Base-by-base conservation (phyloP, 352 stramenopile genomes). In the Phytopythium aichiense region DNA sequence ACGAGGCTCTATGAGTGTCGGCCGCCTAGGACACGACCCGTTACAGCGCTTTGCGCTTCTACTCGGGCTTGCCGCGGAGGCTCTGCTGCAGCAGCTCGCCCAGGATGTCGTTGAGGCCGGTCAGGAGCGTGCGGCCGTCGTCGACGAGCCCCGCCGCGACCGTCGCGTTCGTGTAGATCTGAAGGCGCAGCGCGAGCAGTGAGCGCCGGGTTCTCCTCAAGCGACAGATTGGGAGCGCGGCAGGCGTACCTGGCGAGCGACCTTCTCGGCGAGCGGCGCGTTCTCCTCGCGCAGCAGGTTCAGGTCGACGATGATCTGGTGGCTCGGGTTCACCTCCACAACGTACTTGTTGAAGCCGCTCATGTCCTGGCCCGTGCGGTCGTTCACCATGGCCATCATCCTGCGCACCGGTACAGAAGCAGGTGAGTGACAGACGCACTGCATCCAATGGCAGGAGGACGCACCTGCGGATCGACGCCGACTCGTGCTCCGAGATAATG, bases 401-500 rank as follows among this genome's bases (percentile, higher is more conserved):
- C 74, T 92, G 55, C 56, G 30, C n/a, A 61, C 9, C n/a, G 57
- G 7, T n/a, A 30, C 67, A 46, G n/a, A 37, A 40, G 8, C 13
- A 15, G 31, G 0, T 64, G 31, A 53, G 55, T 43, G 38, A 49
- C 43, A 28, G 22, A 50, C 2, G 16, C 22, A 13, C 25, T 20
- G 42, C 49, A 33, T 31, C 33, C 30, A 31, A 25, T 13, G 12
- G 31, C 16, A 51, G 23, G 2, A 58, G 22, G 9, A n/a, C 76
- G 56, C 81, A 93, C 84, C 97, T 92, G 67, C 97, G 90, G 62
- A 99, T 90, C 16, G 97, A 92, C 22, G 92, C 96, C 18, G 94
- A 99, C 76, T 99, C 97, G 66, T 99, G 95, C 73, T 99, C 97
- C 13, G 97, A 98, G 42, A 99, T 95, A 65, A 99, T 98, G n/a